Base-by-base conservation (phyloP, 352 stramenopile genomes). In the Pythium sp. region DNA sequence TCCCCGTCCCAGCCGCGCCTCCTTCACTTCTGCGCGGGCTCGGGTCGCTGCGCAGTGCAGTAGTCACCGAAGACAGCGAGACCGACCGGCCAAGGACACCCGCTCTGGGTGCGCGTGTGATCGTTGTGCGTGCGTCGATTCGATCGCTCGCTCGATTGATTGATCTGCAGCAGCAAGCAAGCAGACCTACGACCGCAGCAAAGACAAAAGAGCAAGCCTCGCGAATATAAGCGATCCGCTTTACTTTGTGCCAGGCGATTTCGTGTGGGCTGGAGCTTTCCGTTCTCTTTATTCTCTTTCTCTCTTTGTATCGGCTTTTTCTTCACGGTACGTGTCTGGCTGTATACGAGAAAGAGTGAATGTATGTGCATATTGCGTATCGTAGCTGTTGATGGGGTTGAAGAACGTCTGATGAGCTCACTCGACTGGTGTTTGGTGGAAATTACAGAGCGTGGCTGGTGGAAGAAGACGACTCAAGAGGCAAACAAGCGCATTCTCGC, bases 21-120 rank as follows among this genome's bases (percentile, higher is more conserved):
- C 55, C 30, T 46, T 46, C 55, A 24, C 24, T 32, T 62, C 32
- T 49, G 56, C 56, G 56, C 56, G 56, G 56, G 56, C 56, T 62
- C 32, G 56, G 56, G 56, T 62, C 56, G 56, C 32, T 47, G 24
- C 53, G 12, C 32, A 49, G 20, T 61, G 30, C 20, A 47, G 55
- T 46, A 61, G 9, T 34, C 20, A 30, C 55, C 30, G 28, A 24
- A 32, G 30, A 60, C 54, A 32, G 26, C 18, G 26, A 6, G 55
- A 59, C 54, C 28, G 54, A 61, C 55, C 30, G 30, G 30, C 28
- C 7, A 43, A 61, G 54, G 24, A 15, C 36, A 51, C 54, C 12
- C 28, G n/a, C 28, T 9, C 54, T 18, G 18, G 15, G 54, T 26
- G 28, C 7, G 54, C 15, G 28, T 43, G 30, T 61, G 22, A 30